Evolutionary conservation across 257 asterid species (phyloP).

Genomic region (Capsicum chinense): DNA sequence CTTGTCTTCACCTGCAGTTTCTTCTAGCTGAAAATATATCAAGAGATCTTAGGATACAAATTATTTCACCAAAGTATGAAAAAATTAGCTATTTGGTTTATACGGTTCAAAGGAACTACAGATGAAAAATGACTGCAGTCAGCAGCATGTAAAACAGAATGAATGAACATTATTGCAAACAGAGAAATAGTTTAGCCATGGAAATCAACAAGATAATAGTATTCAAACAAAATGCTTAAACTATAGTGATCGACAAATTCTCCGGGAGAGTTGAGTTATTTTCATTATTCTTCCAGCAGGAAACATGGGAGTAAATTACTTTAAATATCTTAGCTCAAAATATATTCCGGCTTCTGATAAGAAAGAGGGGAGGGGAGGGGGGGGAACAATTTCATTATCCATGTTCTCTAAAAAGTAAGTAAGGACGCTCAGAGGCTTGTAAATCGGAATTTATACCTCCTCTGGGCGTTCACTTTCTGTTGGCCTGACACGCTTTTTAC

Average conservation of each 20-base stretch:
- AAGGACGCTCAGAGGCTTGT: neutral
- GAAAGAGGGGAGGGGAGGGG: no score
- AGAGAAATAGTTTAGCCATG: neutral
- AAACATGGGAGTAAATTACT: neutral
- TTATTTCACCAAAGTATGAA: neutral
- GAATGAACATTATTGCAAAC: neutral
- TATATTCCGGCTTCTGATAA: constrained; percentile 16
- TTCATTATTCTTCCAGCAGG: neutral
- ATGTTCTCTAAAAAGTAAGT: constrained; percentile 9
- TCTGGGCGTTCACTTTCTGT: constrained; percentile 73
- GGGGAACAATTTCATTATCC: neutral
- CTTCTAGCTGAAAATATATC: constrained; percentile 23
- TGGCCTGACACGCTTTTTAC: constrained; percentile 60
- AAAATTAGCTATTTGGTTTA: neutral
- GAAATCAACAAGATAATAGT: neutral
- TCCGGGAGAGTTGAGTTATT: neutral
- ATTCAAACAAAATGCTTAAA: neutral
- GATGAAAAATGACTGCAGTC: constrained; percentile 20
- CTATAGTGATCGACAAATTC: neutral
- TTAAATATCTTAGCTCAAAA: neutral
- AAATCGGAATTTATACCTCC: constrained; percentile 53
- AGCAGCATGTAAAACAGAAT: neutral
- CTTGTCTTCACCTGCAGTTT: constrained; percentile 47
- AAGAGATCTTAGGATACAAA: neutral
- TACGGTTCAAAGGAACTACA: neutral